Base-by-base conservation (phyloP, 1,284 basidiomycete genomes). In the Apiotrichum mycotoxinovorans region DNA sequence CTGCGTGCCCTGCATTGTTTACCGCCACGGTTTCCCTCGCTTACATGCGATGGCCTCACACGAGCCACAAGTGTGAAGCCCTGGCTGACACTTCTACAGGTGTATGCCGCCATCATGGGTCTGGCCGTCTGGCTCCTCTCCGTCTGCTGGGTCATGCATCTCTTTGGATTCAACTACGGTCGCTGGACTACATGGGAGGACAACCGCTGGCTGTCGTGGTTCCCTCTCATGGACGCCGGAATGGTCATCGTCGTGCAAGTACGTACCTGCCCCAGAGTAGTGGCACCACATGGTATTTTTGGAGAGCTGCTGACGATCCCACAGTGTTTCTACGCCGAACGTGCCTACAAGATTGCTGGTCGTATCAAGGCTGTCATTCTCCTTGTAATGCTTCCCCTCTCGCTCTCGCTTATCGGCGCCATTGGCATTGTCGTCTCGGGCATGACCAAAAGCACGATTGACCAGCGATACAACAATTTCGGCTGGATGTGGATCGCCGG, bases 321-420 rank as follows among this genome's bases (percentile, higher is more conserved):
- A 30, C 56, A 62, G 52, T 10, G 22, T 27, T 62, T 62, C 42
- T 62, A 59, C 45, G 57, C 61, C 23, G 57, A 62, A n/a, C 61
- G 61, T 43, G 57, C 57, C 1, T 62, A 48, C 44, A 58, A 59
- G 50, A 52, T 62, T n/a, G 46, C 52, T 9, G 55, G 55, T 3
- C 51, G 57, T 15, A 26, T 33, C 20, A 56, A 54, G 45, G 17
- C 26, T 1, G 42, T 62, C 9, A 25, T 59, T 20, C 37, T 45
- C n/a, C 10, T 46, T 8, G 45, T 48, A 4, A 20, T 45, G 25
- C 12, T 54, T 1, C 57, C 57, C 0, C 47, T 62, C 35, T 2
- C 51, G 10, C 26, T 54, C 18, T 57, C 59, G 17, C 17, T 59
- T 38, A 37, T 51, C 34, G 57, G 56, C 10, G 53, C 50, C 4